Evolutionary conservation across 768 basidiomycete species (phyloP), one percentile per base, ranked within the genome.

Genomic region (Coprinopsis marcescibilis): DNA sequence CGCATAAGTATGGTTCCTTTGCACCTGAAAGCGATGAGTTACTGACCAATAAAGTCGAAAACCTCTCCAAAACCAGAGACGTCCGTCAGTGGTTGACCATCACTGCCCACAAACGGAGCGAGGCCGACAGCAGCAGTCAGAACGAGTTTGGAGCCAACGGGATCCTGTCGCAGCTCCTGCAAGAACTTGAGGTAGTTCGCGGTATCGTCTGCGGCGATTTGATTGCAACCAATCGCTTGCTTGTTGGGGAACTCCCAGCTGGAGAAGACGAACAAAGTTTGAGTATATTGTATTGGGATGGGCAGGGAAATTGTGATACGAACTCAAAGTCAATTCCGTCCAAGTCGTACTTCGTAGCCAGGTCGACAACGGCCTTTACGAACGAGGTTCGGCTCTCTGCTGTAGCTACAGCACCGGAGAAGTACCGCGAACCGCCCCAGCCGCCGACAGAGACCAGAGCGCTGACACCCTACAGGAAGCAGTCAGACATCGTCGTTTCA

Each of bases 201-300:
- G 0, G 81, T 77, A 60, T 98, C 94, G 44, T 71, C 50, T 1
- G 60, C 43, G 6, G 74, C 71, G 49, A 83, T 71, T 0, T 60
- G 61, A 60, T 95, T 96, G 54, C 87, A 87, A 1, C 78, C 78
- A 1, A 84, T 70, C 26, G 90, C 89, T 48, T 73, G 68, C 4
- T 66, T 57, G 46, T 72, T 77, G 1, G 92, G 92, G 59, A 88
- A 93, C 64, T 95, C 92, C 90, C 91, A 94, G 57, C 75, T 75
- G 41, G 49, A 47, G 30, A 38, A 30, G 21, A 24, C 23, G 23
- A 20, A 26, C 39, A 6, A 20, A 44, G 33, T 25, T 19, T 36
- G 19, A 46, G 41, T 35, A 26, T 17, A 27, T 20, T 13, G 12
- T 7, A 13, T 23, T 7, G 3, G 19, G 15, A 7, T 12, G 15